Evolutionary conservation across 75 land plant species (phyloP), one percentile per base, ranked within the genome.

Genomic region (Sequoiadendron giganteum): DNA sequence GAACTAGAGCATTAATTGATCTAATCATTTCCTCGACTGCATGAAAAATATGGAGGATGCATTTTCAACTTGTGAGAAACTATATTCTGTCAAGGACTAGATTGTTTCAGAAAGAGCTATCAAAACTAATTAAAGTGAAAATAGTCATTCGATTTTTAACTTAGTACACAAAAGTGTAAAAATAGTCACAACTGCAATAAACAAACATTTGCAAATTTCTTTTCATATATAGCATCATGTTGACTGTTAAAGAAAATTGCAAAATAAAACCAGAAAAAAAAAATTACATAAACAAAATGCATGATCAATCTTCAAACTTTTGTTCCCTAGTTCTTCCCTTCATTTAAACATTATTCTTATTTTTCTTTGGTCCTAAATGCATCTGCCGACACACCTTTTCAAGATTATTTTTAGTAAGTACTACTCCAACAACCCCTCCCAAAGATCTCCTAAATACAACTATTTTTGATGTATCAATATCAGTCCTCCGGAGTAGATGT

Each of bases 401-500:
- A 72, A 99, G 97, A 87, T 98, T 98, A 80, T 96, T 94, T 88
- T 89, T 94, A 32, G 96, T 93, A 89, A 98, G 94, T 15, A 92
- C 93, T 81, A 97, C 86, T 68, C 97, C 99, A 89, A 98, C 99
- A 38, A 97, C 99, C 89, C 99, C 99, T 39, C 99, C 99, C 83
- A 98, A 92, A 40, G 99, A 98, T 87, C 99, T 95, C 80, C 99
- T 99, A 94, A 97, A 98, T 21, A 98, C 96, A 85, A 98, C 93
- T 85, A 98, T 94, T 86, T 92, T 94, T 48, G 93, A 91, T 4
- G 99, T 90, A 86, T 98, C 99, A 82, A 98, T 95, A 89, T 96
- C 97, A 39, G 90, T 90, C 77, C 99, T 94, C 86, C 93, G 90
- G 79, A 47, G 85, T n/a, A 98, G 94, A 89, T 95, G 95, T 88